Evolutionary conservation across 2,329 filamentous ascomycete genomes (phyloP).

Genomic region (Zymoseptoria crescenta): DNA sequence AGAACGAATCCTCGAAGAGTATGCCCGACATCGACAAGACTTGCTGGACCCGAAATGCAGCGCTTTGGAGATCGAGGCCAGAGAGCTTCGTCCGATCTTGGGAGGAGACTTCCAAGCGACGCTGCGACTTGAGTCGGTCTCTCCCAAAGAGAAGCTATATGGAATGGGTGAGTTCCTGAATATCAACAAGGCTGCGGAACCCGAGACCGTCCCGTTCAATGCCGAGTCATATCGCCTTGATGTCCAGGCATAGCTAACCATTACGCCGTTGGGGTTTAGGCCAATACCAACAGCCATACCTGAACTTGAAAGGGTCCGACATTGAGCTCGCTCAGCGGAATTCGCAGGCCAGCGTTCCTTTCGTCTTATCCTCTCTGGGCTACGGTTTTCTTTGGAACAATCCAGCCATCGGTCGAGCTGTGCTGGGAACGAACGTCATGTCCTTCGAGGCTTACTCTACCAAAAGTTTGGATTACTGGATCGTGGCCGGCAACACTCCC

Average conservation of each 20-base stretch:
- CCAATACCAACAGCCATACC: constrained; percentile 57
- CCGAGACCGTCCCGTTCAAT: too few species aligned
- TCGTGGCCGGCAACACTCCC: constrained; percentile 51
- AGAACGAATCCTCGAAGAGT: constrained; percentile 46
- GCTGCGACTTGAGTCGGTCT: constrained; percentile 49
- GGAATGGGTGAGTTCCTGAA: constrained; percentile 42
- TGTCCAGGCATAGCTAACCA: too few species aligned
- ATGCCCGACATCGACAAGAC: constrained; percentile 44
- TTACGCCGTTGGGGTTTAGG: constrained; percentile 28
- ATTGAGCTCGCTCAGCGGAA: constrained; percentile 60
- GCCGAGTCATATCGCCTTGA: too few species aligned
- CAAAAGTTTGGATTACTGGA: constrained; percentile 54
- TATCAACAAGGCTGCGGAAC: too few species aligned
- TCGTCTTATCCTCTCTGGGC: constrained; percentile 51
- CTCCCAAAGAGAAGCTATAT: constrained; percentile 51
- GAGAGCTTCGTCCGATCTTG: constrained; percentile 49
- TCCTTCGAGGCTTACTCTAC: constrained; percentile 55
- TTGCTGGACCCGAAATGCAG: constrained; percentile 51
- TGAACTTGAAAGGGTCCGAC: constrained; percentile 57
- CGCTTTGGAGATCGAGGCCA: constrained; percentile 48
- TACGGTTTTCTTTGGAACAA: constrained; percentile 64
- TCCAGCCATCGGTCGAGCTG: constrained; percentile 52
- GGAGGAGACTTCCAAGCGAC: constrained; percentile 52
- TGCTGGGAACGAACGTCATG: constrained; percentile 54
- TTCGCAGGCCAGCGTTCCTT: constrained; percentile 58